These are phyloP conservation scores for Termitomyces sp. DNA, from an alignment of 768 basidiomycete genomes.

Conservation along the genomic window DNA sequence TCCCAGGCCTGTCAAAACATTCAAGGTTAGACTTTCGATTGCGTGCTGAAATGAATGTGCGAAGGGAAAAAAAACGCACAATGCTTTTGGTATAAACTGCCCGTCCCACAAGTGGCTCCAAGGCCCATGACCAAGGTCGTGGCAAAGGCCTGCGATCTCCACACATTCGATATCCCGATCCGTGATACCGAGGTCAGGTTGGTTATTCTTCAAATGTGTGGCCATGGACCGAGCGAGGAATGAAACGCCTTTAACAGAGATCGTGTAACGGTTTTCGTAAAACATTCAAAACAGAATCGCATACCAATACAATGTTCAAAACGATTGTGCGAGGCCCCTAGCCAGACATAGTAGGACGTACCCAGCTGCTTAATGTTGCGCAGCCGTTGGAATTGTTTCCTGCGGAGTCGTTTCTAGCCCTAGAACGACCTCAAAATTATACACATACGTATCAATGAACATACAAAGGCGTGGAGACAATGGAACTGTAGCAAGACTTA, in stretches of 20 bases:
- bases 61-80: not conserved
- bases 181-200: slow-evolving; percentile 61
- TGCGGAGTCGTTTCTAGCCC: slow-evolving; percentile 20
- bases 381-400: slow-evolving; percentile 73
- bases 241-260: slow-evolving; percentile 53
- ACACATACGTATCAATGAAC: slow-evolving; percentile 67
- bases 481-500: slow-evolving; percentile 24
- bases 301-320: slow-evolving; percentile 84
- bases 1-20: slow-evolving; percentile 33
- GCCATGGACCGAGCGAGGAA: slow-evolving; percentile 66
- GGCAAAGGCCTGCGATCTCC: slow-evolving; percentile 76
- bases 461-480: slow-evolving; percentile 27
- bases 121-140: slow-evolving; percentile 83
- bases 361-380: slow-evolving; percentile 79
- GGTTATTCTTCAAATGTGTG: slow-evolving; percentile 47
- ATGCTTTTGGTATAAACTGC: slow-evolving; percentile 49
- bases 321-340: slow-evolving; percentile 72
- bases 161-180: slow-evolving; percentile 73
- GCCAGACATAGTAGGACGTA: slow-evolving; percentile 70
- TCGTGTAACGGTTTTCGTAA: not conserved
- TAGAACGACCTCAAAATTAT: not conserved
- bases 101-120: slow-evolving; percentile 85
- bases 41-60: not conserved
- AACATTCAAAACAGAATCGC: slow-evolving; percentile 3
- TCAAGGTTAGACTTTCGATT: not conserved